These are phyloP conservation scores for Tetradesmus obliquus DNA, from an alignment of 139 green algal species.

Conservation along the genomic window DNA sequence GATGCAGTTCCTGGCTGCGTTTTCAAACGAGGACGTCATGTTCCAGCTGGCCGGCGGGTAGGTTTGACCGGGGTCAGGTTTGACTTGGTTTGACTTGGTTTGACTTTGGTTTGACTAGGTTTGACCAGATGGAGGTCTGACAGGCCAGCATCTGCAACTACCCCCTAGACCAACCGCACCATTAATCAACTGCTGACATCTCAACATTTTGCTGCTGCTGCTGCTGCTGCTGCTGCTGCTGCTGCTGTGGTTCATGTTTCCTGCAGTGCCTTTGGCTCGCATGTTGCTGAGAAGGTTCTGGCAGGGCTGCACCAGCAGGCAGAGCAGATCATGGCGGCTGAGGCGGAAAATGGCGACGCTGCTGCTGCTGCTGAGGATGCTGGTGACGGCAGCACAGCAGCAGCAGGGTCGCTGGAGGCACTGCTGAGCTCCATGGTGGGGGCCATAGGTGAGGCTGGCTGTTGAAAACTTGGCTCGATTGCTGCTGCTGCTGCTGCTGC, in stretches of 20 bases:
- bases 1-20: slow-evolving; percentile 53
- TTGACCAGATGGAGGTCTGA: no score
- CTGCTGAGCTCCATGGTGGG: slow-evolving; percentile 47
- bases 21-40: slow-evolving; percentile 51
- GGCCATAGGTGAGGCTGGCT: slow-evolving; percentile 12
- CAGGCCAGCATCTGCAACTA: no score
- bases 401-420: slow-evolving; percentile 6
- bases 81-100: no score
- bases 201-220: neutral
- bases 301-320: slow-evolving; percentile 51
- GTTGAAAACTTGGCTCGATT: neutral
- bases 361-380: neutral
- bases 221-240: neutral
- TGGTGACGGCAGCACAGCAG: neutral
- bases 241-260: neutral
- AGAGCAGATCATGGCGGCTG: slow-evolving; percentile 18
- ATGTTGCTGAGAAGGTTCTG: slow-evolving; percentile 77
- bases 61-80: no score
- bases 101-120: no score
- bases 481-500: neutral
- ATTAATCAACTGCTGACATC: no score
- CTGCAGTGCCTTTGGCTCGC: slow-evolving; percentile 80
- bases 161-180: no score
- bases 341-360: slow-evolving; percentile 11
- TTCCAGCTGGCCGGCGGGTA: slow-evolving; percentile 58